A percentile compares a stretch with the other conserved stretches of the same genome.
Evolutionary conservation across 2,329 filamentous ascomycete genomes (phyloP).

Genomic region (Epichloe hybrida): DNA sequence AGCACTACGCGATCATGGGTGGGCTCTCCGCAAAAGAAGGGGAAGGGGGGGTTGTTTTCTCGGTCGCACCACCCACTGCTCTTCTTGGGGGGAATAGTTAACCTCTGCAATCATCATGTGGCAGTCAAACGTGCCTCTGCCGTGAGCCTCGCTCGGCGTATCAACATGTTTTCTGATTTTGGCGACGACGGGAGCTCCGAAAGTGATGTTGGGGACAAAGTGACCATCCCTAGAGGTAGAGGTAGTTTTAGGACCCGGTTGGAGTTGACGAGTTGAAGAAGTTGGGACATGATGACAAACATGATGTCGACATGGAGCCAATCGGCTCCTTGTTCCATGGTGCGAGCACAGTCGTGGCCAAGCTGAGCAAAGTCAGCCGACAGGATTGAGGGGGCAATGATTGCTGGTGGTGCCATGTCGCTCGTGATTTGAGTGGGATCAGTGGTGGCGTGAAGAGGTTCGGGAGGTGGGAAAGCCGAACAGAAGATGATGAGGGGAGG

Average conservation of each 20-base stretch:
- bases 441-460: background rate
- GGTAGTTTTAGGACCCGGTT: background rate
- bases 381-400: constrained; percentile 96
- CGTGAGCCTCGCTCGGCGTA: constrained; percentile 52
- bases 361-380: constrained; percentile 90
- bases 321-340: constrained; percentile 77
- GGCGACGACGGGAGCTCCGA: constrained; percentile 86
- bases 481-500: background rate
- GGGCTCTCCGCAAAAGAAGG: too few species aligned
- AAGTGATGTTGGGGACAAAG: constrained; percentile 97
- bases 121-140: constrained; percentile 92
- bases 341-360: constrained; percentile 72
- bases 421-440: background rate
- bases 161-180: constrained; percentile 84
- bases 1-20: too few species aligned
- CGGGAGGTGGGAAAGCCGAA: background rate
- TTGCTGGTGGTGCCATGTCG: constrained; percentile 74
- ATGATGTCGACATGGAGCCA: constrained; percentile 94
- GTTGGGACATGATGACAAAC: constrained; percentile 20
- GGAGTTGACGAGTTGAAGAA: constrained; percentile 11
- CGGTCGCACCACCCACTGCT: background rate
- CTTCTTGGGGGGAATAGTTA: constrained; percentile 24
- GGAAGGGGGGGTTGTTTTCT: background rate
- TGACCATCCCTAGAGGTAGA: constrained; percentile 67
- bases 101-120: constrained; percentile 99